Evolutionary conservation across 2,329 filamentous ascomycete genomes (phyloP), one percentile per base, ranked within the genome.

Genomic region (Ophiostoma ulmi): DNA sequence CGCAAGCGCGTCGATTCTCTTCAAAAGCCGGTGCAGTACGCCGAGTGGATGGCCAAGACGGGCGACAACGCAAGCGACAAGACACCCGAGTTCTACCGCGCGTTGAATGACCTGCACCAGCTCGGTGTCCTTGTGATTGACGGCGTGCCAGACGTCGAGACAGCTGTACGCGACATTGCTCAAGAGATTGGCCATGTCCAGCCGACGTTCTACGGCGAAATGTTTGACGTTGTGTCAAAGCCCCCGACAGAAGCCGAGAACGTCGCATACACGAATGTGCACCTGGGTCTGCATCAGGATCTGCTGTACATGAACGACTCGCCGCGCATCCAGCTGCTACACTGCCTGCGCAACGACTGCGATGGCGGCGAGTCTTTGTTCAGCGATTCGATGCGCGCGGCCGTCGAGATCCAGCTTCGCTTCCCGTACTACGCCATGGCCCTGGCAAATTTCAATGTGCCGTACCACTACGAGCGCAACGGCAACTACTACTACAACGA

Each of bases 261-360:
- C 78, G 91, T 97, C 4, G 94, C 95, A 11, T 93, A 98, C 80
- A 97, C 94, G 0, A 90, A 86, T 76, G 85, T 90, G 67, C 90
- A 89, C 76, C 87, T 98, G 1, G 92, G 91, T 20, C 88, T 97
- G 67, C 95, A 99, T 81, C 95, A 97, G 87, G 95, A 98, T 78
- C 85, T 98, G 58, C 84, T 97, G 70, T 98, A 98, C 80, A 90
- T 95, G 80, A 81, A 86, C 17, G 87, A 92, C 68, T 88, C 92
- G 2, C 94, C 94, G 0, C 88, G 90, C 41, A 87, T 95, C 69
- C 94, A 99, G 79, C 83, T 98, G 35, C 87, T 98, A 4, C 95
- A 98, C 80, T 97, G 93, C 77, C 84, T 98, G 61, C 86, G 91
- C 73, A 97, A 96, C 76, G 90, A 88, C 1, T 90, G 89, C 74